Conservation (phyloP, 2,329 filamentous ascomycete species). For the Purpureocillium takamizusanense region DNA sequence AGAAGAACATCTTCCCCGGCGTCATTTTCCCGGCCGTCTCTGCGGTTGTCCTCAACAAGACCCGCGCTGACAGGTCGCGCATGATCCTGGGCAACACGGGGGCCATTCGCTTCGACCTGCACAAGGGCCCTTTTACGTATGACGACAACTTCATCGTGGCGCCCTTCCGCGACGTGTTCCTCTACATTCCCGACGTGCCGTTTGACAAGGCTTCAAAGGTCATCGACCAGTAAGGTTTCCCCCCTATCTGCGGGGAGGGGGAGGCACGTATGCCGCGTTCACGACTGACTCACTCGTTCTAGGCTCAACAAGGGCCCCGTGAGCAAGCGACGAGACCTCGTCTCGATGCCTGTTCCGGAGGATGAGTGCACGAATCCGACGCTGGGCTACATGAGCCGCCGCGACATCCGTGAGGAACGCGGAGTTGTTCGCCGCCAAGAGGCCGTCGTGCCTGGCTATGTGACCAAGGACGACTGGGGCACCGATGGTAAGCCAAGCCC, state of each 20-base stretch:
- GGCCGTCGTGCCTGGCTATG: slow-evolving; percentile 38
- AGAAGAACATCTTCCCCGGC: slow-evolving; percentile 41
- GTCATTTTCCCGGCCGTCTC: slow-evolving; percentile 42
- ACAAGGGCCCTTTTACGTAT: slow-evolving; percentile 52
- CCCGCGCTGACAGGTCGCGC: slow-evolving; percentile 38
- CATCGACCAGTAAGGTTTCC: slow-evolving; percentile 14
- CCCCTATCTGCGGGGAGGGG: no score
- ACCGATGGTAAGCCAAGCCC: slow-evolving; percentile 22
- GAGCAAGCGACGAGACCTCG: slow-evolving; percentile 25
- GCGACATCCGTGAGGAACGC: slow-evolving; percentile 15
- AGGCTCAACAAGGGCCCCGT: slow-evolving; percentile 33
- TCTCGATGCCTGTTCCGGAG: slow-evolving; percentile 22
- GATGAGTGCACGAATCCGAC: slow-evolving; percentile 41
- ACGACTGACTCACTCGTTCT: not conserved
- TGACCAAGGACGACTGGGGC: slow-evolving; percentile 48
- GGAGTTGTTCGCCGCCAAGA: slow-evolving; percentile 41
- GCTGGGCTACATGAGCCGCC: slow-evolving; percentile 12
- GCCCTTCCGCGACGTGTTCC: slow-evolving; percentile 43
- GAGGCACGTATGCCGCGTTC: no score
- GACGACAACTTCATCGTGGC: slow-evolving; percentile 44
- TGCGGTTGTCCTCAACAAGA: slow-evolving; percentile 40
- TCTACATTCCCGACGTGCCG: slow-evolving; percentile 43
- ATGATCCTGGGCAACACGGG: slow-evolving; percentile 54
- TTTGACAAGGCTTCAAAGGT: slow-evolving; percentile 30
- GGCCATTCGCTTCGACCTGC: slow-evolving; percentile 51